phyloP scores from a whole-genome alignment of 441 rosid species.

The Populus tomentosa region DNA sequence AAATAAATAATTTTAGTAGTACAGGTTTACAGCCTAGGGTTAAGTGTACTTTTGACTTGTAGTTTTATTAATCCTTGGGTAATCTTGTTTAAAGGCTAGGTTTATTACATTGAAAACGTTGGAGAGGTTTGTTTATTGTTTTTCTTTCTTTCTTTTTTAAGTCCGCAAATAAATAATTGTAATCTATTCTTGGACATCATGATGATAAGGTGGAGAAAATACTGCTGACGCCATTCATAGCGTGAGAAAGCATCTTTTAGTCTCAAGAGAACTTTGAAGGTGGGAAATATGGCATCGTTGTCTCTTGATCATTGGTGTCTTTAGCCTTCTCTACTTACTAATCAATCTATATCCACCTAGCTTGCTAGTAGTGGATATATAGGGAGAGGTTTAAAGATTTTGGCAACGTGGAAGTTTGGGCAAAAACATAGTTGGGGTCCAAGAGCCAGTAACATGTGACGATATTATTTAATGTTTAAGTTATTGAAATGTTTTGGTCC shows the following conservation, averaged over 20 bases:
- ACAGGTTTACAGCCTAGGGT: not conserved
- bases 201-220: slow-evolving; percentile 23
- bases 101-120: too few relatives aligned
- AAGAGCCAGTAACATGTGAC: too few relatives aligned
- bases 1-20: slow-evolving; percentile 1
- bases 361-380: not conserved
- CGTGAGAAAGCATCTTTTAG: slow-evolving; percentile 37
- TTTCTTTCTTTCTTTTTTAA: not conserved
- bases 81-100: not conserved
- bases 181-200: slow-evolving; percentile 12
- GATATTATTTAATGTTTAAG: not conserved
- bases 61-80: too few relatives aligned
- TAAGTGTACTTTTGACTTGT: too few relatives aligned
- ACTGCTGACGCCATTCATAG: slow-evolving; percentile 43
- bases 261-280: slow-evolving; percentile 14
- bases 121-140: too few relatives aligned
- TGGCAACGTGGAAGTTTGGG: not conserved
- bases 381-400: not conserved
- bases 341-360: too few relatives aligned
- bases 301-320: slow-evolving; percentile 13
- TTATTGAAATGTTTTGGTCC: not conserved
- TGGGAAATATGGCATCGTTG: slow-evolving; percentile 14
- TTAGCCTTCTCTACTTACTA: not conserved
- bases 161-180: too few relatives aligned
- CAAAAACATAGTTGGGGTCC: too few relatives aligned